Evolutionary conservation across 1,139 yeast genomes (phyloP).

Genomic region (Suhomyces bokatorum): DNA sequence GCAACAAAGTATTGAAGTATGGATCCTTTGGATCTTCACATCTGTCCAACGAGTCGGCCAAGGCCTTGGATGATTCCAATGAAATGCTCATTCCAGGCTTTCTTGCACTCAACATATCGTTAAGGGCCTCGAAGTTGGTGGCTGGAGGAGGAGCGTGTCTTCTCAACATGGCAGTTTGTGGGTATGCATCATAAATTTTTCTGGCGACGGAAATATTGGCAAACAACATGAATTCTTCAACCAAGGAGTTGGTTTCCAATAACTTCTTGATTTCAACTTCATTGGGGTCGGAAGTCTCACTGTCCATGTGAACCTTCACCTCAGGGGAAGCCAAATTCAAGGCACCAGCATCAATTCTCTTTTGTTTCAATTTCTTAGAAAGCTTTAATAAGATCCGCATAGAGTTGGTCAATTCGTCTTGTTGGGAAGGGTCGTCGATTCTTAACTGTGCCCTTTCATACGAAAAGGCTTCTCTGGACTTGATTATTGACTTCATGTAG

Average conservation of each 20-base stretch:
- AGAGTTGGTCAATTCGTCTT: conserved; percentile 83
- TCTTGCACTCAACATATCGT: conserved; percentile 84
- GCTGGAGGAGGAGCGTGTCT: conserved; percentile 97
- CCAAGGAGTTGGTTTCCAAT: conserved; percentile 89
- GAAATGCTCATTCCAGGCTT: conserved; percentile 75
- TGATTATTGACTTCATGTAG: conserved; percentile 85
- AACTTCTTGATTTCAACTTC: conserved; percentile 90
- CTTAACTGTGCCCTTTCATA: conserved; percentile 91
- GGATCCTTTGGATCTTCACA: conserved; percentile 82
- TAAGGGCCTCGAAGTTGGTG: conserved; percentile 83
- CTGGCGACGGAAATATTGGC: conserved; percentile 96
- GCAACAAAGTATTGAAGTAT: conserved; percentile 87
- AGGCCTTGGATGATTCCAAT: conserved; percentile 81
- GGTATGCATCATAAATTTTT: conserved; percentile 87
- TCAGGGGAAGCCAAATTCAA: conserved; percentile 96
- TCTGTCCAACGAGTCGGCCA: conserved; percentile 91
- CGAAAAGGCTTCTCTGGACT: conserved; percentile 91
- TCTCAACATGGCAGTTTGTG: conserved; percentile 97
- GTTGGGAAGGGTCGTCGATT: conserved; percentile 76
- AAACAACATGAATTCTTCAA: conserved; percentile 96
- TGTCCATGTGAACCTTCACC: conserved; percentile 94
- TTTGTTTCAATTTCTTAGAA: conserved; percentile 81
- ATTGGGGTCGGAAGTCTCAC: conserved; percentile 95
- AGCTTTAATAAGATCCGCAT: conserved; percentile 79
- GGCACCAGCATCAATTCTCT: conserved; percentile 93